Base-by-base conservation (phyloP, 2,329 filamentous ascomycete species). In the Huntiella decipiens region DNA sequence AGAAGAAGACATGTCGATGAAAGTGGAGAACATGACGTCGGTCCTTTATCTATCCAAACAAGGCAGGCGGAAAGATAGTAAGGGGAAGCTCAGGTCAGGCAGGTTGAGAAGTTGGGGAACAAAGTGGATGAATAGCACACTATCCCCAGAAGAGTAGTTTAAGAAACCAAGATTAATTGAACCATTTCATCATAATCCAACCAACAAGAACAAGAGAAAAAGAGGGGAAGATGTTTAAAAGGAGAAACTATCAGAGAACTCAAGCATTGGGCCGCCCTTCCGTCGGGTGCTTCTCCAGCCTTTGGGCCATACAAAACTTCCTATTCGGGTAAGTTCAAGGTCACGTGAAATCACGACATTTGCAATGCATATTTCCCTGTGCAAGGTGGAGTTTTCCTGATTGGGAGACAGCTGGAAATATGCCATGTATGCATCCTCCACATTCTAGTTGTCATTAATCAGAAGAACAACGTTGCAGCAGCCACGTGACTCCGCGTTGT, bases 271-370 rank as follows among this genome's bases (percentile, higher is more conserved):
- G 22, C 7, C 22, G 6, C 22, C 5, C 22, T 28, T 28, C 22
- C 22, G 22, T 28, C 22, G 22, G 22, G 22, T 28, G 22, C 22
- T 39, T 22, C 22, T 39, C 8, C 38, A 39, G 7, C 8, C 35
- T 28, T 12, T 13, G 17, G 34, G 38, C 28, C n/a, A 36, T 11
- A 38, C 42, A 42, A 28, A 31, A 15, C 17, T n/a, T 16, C 16
- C 28, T 43, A 42, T 35, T 32, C 39, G 46, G 33, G 44, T 39
- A 32, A 15, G 39, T n/a, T 46, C 12, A 3, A 44, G 44, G 41
- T 50, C 48, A 50, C 48, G 48, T 50, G 48, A 36, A 50, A 50
- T 46, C 44, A 46, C 48, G 28, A 31, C 48, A 50, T 50, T 43
- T 33, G 28, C 36, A 17, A 39, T 47, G 22, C 38, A 37, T 41